Percentiles rank a stretch among this genome's conserved stretches.
phyloP scores from a whole-genome alignment of 2,329 filamentous ascomycete genomes.

The Cytospora mali region DNA sequence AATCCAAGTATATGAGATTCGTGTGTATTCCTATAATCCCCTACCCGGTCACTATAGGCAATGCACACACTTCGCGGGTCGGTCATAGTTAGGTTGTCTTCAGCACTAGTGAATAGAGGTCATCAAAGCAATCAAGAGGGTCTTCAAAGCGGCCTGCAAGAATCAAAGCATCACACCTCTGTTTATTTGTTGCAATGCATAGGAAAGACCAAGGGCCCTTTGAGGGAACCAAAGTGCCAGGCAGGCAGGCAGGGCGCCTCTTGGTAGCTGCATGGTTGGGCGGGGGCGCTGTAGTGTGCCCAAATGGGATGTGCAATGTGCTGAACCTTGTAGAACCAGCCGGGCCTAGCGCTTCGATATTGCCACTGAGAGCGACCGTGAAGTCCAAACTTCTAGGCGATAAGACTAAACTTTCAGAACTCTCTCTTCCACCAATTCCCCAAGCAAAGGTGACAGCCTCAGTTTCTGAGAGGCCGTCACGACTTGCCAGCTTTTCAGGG shows the following conservation, averaged over 20 bases:
- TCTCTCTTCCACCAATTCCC: background rate
- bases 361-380: conserved; percentile 4
- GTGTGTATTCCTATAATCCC: too few species aligned
- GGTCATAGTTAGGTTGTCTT: too few species aligned
- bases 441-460: background rate
- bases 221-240: background rate
- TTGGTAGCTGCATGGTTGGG: background rate
- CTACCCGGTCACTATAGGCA: too few species aligned
- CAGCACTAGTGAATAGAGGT: too few species aligned
- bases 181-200: too few species aligned
- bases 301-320: conserved; percentile 12
- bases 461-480: too few species aligned
- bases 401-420: background rate
- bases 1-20: too few species aligned
- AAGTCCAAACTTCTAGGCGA: background rate
- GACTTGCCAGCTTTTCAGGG: background rate
- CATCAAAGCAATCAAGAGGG: too few species aligned
- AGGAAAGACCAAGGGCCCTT: background rate
- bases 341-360: conserved; percentile 5
- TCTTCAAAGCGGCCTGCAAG: too few species aligned
- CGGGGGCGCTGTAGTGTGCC: conserved; percentile 7
- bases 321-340: conserved; percentile 11
- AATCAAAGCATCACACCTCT: too few species aligned
- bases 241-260: too few species aligned
- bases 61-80: too few species aligned